These are phyloP conservation scores for Hirschfeldia incana DNA, from an alignment of 345 rosid species.

Conservation along the genomic window DNA sequence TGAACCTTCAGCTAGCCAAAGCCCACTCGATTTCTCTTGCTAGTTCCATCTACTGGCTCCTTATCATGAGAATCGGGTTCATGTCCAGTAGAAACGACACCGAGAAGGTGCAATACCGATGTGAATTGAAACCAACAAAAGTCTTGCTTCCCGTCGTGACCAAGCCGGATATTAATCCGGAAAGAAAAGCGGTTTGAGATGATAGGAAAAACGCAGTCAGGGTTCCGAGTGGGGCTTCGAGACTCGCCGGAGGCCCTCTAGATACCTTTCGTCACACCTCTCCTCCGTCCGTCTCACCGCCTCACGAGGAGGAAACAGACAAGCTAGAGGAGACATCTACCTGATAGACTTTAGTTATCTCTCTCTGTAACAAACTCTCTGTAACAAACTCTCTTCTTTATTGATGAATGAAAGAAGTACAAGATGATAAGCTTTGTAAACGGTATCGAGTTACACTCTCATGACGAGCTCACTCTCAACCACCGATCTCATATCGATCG, in stretches of 20 bases:
- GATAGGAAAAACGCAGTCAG: not conserved
- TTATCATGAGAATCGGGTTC: not conserved
- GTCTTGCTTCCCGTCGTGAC: not conserved
- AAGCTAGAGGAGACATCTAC: not conserved
- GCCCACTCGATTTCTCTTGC: not conserved
- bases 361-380: too few species aligned
- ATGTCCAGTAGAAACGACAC: not conserved
- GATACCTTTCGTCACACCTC: not conserved
- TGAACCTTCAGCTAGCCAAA: not conserved
- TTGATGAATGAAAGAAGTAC: too few species aligned
- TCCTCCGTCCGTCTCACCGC: not conserved
- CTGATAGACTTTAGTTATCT: too few species aligned
- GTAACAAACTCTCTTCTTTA: too few species aligned
- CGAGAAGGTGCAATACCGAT: not conserved
- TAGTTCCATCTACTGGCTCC: not conserved
- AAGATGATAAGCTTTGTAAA: too few species aligned
- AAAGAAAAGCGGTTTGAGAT: not conserved
- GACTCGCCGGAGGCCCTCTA: not conserved
- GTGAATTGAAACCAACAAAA: not conserved
- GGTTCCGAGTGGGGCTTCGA: not conserved
- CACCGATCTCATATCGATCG: too few species aligned
- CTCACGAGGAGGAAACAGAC: not conserved
- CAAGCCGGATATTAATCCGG: not conserved
- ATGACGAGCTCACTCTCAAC: too few species aligned
- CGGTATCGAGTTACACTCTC: too few species aligned